phyloP scores from a whole-genome alignment of 352 stramenopile species.

The Phytophthora palmivora region DNA sequence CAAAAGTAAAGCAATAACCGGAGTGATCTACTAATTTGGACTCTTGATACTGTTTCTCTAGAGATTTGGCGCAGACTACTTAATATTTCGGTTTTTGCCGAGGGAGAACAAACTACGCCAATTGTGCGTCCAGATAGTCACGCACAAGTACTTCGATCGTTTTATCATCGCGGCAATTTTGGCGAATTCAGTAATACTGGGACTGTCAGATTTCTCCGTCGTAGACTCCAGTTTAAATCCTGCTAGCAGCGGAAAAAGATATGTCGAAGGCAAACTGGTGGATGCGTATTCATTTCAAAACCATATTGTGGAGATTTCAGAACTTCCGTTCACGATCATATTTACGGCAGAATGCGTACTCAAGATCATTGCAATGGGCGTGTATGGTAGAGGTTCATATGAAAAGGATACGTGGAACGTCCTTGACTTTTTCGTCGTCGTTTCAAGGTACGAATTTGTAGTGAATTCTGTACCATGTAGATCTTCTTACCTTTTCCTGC shows the following conservation, averaged over 20 bases:
- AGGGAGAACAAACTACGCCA: slow-evolving; percentile 57
- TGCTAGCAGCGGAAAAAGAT: slow-evolving; percentile 51
- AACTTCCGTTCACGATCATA: slow-evolving; percentile 86
- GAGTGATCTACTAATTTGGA: neutral
- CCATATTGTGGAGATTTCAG: slow-evolving; percentile 70
- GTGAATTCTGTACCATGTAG: too few relatives aligned
- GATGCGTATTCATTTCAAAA: slow-evolving; percentile 59
- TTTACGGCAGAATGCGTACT: slow-evolving; percentile 90
- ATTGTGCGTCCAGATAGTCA: slow-evolving; percentile 56
- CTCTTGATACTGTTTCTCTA: slow-evolving; percentile 16
- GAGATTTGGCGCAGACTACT: slow-evolving; percentile 54
- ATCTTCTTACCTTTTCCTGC: too few relatives aligned
- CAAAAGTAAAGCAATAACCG: neutral
- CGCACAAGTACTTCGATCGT: slow-evolving; percentile 77
- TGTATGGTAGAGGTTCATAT: slow-evolving; percentile 74
- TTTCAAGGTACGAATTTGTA: slow-evolving; percentile 62
- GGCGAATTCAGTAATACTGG: slow-evolving; percentile 88
- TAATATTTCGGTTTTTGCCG: slow-evolving; percentile 52
- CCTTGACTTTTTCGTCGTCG: slow-evolving; percentile 93
- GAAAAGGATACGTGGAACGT: slow-evolving; percentile 91
- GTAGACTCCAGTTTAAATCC: slow-evolving; percentile 74
- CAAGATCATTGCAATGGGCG: slow-evolving; percentile 93
- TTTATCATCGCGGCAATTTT: slow-evolving; percentile 91
- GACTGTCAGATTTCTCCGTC: slow-evolving; percentile 83
- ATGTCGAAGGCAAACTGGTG: slow-evolving; percentile 45